Conservation (phyloP, 768 basidiomycete species). For the Rhizopogon rudus region DNA sequence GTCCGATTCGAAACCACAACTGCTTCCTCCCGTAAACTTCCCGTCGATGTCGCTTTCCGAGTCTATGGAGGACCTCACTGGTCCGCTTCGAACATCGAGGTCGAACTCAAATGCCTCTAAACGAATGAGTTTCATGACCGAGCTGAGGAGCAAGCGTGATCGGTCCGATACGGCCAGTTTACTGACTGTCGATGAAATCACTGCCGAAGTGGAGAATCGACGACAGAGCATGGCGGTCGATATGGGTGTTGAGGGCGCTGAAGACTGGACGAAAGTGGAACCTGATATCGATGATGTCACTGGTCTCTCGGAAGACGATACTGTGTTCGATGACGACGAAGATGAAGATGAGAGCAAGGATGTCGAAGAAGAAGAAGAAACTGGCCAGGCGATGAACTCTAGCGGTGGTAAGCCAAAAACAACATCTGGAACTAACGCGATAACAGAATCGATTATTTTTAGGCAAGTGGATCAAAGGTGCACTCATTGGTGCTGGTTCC, state of each 20-base stretch:
- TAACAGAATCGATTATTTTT: conserved; percentile 12
- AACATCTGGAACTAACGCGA: background rate
- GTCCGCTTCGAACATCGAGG: conserved; percentile 30
- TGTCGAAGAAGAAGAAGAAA: conserved; percentile 43
- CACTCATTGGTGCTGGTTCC: conserved; percentile 90
- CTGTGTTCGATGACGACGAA: conserved; percentile 42
- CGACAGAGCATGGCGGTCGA: conserved; percentile 46
- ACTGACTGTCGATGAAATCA: conserved; percentile 97
- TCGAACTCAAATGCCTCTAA: conserved; percentile 47
- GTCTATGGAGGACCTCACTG: conserved; percentile 57
- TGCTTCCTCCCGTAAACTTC: conserved; percentile 76
- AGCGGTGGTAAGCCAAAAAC: conserved; percentile 39
- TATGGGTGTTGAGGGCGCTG: conserved; percentile 42
- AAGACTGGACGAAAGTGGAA: conserved; percentile 76
- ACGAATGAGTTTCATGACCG: conserved; percentile 78
- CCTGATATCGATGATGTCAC: conserved; percentile 44
- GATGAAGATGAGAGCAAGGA: conserved; percentile 38
- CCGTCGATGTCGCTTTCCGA: conserved; percentile 78
- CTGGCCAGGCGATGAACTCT: conserved; percentile 49
- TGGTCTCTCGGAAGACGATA: conserved; percentile 39
- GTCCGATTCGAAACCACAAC: conserved; percentile 40
- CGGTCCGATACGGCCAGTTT: conserved; percentile 85
- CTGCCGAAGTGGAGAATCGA: conserved; percentile 81
- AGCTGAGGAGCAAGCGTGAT: conserved; percentile 77
- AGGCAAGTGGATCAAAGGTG: conserved; percentile 97